Percentiles rank a stretch among this genome's conserved stretches.
Conservation (phyloP, 2,329 filamentous ascomycete species). For the Aspergillus glaucus region DNA sequence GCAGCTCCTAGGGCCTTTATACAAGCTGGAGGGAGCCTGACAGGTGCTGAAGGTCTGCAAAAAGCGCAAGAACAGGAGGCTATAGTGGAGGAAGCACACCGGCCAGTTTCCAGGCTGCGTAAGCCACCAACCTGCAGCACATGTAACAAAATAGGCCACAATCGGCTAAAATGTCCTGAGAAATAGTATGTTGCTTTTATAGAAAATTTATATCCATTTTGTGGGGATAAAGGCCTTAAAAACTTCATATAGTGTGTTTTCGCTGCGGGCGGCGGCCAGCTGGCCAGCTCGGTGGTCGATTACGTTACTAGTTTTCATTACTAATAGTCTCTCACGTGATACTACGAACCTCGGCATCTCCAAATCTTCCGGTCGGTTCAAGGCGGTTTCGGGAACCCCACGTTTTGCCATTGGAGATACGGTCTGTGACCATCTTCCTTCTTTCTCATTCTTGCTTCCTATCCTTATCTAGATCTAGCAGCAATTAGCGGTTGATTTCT, state of each 20-base stretch:
- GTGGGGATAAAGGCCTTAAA: no score
- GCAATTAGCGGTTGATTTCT: neutral
- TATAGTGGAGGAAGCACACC: neutral
- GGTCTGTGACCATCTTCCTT: neutral
- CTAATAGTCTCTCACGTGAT: slow-evolving; percentile 12
- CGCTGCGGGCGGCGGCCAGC: no score
- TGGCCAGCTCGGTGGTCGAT: no score
- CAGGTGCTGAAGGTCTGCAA: no score
- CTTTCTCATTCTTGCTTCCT: neutral
- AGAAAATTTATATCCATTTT: neutral
- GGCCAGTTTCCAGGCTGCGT: neutral
- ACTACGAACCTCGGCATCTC: slow-evolving; percentile 16
- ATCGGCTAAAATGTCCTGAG: neutral
- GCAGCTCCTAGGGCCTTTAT: no score
- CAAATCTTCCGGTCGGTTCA: slow-evolving; percentile 13
- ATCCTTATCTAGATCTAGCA: neutral
- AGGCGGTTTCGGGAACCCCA: slow-evolving; percentile 16
- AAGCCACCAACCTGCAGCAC: neutral
- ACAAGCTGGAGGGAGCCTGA: no score
- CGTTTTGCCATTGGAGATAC: slow-evolving; percentile 12
- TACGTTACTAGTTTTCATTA: neutral
- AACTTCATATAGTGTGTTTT: no score
- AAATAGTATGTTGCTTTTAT: neutral
- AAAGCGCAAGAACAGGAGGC: no score
- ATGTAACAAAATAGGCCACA: neutral